These are phyloP conservation scores for Pleurotus eryngii DNA, from an alignment of 768 basidiomycete species.

Conservation along the genomic window DNA sequence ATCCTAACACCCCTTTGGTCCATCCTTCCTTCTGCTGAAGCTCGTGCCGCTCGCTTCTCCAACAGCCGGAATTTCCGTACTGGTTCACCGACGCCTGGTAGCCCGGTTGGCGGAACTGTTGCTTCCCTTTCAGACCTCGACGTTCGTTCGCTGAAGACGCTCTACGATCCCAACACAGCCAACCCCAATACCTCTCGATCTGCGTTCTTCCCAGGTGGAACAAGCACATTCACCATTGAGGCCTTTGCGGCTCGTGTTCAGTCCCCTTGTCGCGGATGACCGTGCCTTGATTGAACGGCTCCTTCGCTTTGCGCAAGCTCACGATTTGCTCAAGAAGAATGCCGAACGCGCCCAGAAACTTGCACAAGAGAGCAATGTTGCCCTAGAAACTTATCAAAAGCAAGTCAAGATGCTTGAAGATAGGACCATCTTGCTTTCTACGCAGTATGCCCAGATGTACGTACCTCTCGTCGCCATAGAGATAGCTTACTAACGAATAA, in stretches of 20 bases:
- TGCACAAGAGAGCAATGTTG: constrained; percentile 74
- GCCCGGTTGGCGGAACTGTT: constrained; percentile 20
- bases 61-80: constrained; percentile 45
- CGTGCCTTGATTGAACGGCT: constrained; percentile 80
- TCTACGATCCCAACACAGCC: constrained; percentile 49
- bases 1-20: constrained; percentile 75
- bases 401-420: constrained; percentile 82
- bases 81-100: constrained; percentile 42
- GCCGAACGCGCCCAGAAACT: constrained; percentile 90
- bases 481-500: constrained; percentile 8
- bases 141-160: constrained; percentile 77
- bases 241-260: constrained; percentile 77
- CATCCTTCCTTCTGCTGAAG: constrained; percentile 80
- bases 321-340: constrained; percentile 89
- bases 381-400: constrained; percentile 87
- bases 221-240: constrained; percentile 46
- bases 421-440: constrained; percentile 51
- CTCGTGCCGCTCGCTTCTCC: constrained; percentile 64
- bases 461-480: constrained; percentile 18
- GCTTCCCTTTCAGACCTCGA: constrained; percentile 80
- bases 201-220: constrained; percentile 12
- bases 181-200: constrained; percentile 20
- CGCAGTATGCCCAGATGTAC: constrained; percentile 57
- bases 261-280: constrained; percentile 81
- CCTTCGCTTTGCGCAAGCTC: constrained; percentile 82